These are phyloP conservation scores for Musa beccarii DNA, from an alignment of 176 grass and related monocot species.

Conservation along the genomic window DNA sequence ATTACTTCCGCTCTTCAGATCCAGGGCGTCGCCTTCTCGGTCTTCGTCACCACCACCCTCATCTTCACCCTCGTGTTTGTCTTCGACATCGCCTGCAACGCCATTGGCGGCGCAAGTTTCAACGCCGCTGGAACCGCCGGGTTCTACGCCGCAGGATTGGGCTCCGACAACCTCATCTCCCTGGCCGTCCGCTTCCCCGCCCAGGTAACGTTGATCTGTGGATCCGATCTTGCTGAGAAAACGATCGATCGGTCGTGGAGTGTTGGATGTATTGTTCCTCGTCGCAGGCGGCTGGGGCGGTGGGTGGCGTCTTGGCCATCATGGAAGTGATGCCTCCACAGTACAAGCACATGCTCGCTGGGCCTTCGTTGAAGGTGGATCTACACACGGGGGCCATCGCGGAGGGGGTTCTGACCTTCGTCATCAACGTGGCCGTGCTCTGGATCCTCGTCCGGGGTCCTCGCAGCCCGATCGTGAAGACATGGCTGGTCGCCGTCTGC, in stretches of 20 bases:
- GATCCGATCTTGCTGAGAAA: too few relatives aligned
- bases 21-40: conserved; percentile 24
- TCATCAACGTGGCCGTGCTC: conserved; percentile 47
- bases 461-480: conserved; percentile 41
- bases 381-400: conserved; percentile 49
- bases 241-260: too few relatives aligned
- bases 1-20: conserved; percentile 33
- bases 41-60: conserved; percentile 33
- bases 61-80: conserved; percentile 37
- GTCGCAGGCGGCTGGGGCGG: conserved; percentile 48
- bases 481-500: conserved; percentile 36
- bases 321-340: conserved; percentile 42
- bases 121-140: conserved; percentile 51
- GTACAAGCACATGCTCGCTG: conserved; percentile 56
- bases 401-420: conserved; percentile 54
- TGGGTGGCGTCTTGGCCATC: conserved; percentile 50
- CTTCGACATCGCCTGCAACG: conserved; percentile 43
- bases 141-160: conserved; percentile 61
- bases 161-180: conserved; percentile 35
- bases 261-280: background rate
- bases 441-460: conserved; percentile 49
- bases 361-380: conserved; percentile 55
- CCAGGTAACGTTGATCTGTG: conserved; percentile 26
- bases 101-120: conserved; percentile 51
- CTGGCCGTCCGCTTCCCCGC: conserved; percentile 66